These are phyloP conservation scores for Suillus fuscotomentosus DNA, from an alignment of 768 basidiomycete genomes.

Conservation along the genomic window DNA sequence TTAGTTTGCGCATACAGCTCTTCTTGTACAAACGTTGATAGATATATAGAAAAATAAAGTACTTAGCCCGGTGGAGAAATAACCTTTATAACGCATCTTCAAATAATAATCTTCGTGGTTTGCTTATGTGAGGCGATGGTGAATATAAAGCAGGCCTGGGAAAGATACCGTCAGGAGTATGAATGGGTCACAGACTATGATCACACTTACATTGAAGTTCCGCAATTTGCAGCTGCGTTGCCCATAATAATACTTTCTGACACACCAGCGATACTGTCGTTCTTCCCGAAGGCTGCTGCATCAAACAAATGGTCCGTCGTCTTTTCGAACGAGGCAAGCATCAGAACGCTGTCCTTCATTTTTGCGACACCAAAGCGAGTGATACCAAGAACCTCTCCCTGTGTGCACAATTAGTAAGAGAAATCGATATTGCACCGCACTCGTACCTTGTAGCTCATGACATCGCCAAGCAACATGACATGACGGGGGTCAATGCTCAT, in stretches of 20 bases:
- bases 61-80: not conserved
- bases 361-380: constrained; percentile 99
- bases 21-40: not conserved
- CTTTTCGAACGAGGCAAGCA: constrained; percentile 99
- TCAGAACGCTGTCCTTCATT: constrained; percentile 99
- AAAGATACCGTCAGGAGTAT: constrained; percentile 5
- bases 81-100: constrained; percentile 28
- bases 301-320: constrained; percentile 99
- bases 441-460: constrained; percentile 93
- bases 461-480: constrained; percentile 97
- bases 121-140: constrained; percentile 30
- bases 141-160: constrained; percentile 36
- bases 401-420: not conserved
- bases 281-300: constrained; percentile 94
- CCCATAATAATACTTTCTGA: constrained; percentile 99
- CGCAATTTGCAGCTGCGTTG: constrained; percentile 90
- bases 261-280: constrained; percentile 91
- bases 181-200: not conserved
- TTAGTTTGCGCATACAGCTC: not conserved
- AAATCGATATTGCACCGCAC: constrained; percentile 4
- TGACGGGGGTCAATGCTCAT: constrained; percentile 99
- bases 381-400: constrained; percentile 98
- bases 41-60: constrained; percentile 4
- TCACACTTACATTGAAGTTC: constrained; percentile 81
- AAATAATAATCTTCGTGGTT: constrained; percentile 35